Evolutionary conservation across 176 grass and related monocot genomes (phyloP), one percentile per base, ranked within the genome.

Genomic region (Eleusine indica): DNA sequence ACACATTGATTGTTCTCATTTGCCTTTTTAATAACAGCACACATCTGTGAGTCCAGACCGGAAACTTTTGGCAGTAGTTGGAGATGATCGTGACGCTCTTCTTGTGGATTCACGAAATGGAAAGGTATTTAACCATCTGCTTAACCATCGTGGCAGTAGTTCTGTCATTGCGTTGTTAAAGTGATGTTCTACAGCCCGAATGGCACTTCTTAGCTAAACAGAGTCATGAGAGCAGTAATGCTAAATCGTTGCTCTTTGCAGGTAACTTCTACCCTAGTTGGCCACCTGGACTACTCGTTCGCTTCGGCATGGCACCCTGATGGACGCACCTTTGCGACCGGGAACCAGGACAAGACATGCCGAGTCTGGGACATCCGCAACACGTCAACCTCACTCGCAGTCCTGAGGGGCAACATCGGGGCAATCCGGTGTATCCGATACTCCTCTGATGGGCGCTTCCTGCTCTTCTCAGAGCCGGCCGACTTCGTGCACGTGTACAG

Each of bases 311-410:
- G 95, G 95, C 83, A 93, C 32, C 96, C 96, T 0, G 75, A 89
- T 0, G 89, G 90, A 4, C 61, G 11, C 52, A 93, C 89, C 16
- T 93, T 98, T 0, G 91, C 91, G 12, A 98, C 96, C 0, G 96
- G 96, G 21, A 98, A 98, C 82, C 96, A 98, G 76, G 96, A 98
- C 68, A 98, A 95, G 79, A 93, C 93, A 2, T 98, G 96, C 73
- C 90, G 96, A 0, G 70, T 98, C 5, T 98, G 93, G 93, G 96
- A 98, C 57, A 35, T 91, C 10, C 84, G 96, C 43, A 98, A 98
- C 64, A 83, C 90, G 0, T 95, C 93, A 0, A 84, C 87, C 5
- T 98, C 93, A 3, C 81, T 98, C 1, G 74, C 82, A 0, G 87
- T 91, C 32, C 84, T 98, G 18, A 88, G 89, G 62, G 96, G 96